Conservation (phyloP, 371 early-diverging fungal genomes). For the Lichtheimia hyalospora region DNA sequence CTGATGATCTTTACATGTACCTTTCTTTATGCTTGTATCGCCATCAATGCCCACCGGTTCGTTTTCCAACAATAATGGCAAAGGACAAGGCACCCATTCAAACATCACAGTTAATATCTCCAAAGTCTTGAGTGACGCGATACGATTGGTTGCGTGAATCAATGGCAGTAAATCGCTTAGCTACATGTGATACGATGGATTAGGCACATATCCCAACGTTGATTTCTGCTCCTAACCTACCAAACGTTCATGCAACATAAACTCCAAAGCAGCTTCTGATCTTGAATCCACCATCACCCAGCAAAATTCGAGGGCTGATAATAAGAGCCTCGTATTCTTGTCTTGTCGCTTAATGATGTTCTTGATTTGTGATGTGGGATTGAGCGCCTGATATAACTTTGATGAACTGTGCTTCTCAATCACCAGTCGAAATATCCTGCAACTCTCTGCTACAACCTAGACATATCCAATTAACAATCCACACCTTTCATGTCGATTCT, state of each 20-base stretch:
- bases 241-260: conserved; percentile 21
- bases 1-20: no score
- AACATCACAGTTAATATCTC: conserved; percentile 34
- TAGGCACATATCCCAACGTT: no score
- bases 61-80: conserved; percentile 8
- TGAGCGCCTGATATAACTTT: conserved; percentile 9
- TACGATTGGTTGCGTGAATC: conserved; percentile 15
- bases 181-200: conserved; percentile 4
- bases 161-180: conserved; percentile 15
- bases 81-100: conserved; percentile 25
- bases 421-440: conserved; percentile 17
- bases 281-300: conserved; percentile 26
- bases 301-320: conserved; percentile 41
- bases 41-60: neutral
- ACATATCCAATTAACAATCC: neutral
- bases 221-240: conserved; percentile 11
- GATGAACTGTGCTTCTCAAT: conserved; percentile 7
- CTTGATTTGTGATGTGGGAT: conserved; percentile 23
- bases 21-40: no score
- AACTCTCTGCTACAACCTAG: conserved; percentile 17
- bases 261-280: conserved; percentile 10
- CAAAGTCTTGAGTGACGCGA: conserved; percentile 24
- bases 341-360: conserved; percentile 4
- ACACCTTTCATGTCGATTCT: neutral
- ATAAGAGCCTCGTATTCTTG: conserved; percentile 4